A percentile compares a stretch with the other conserved stretches of the same genome.
Conservation (phyloP, 495 filamentous ascomycete genomes). For the Tuber magnatum region DNA sequence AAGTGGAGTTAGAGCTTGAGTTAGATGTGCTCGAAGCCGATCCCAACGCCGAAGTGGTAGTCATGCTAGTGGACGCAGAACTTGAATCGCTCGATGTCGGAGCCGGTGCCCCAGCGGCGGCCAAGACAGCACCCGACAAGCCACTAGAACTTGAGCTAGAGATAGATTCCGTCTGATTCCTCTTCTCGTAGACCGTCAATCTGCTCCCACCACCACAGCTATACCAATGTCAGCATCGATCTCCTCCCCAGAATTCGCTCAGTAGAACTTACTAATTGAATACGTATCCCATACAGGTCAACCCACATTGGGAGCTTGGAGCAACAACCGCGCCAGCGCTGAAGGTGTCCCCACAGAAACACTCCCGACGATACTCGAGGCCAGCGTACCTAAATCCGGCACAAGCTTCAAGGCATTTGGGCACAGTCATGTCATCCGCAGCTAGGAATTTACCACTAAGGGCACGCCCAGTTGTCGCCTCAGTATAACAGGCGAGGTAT, state of each 20-base stretch:
- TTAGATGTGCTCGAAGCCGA: conserved; percentile 5
- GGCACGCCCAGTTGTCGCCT: conserved; percentile 36
- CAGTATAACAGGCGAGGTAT: conserved; percentile 41
- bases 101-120: neutral
- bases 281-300: conserved; percentile 14
- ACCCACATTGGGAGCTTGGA: conserved; percentile 14
- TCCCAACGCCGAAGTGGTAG: neutral
- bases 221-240: conserved; percentile 4
- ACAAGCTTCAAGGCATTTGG: conserved; percentile 40
- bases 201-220: conserved; percentile 35
- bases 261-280: conserved; percentile 18
- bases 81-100: too few relatives aligned
- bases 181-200: conserved; percentile 21
- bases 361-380: conserved; percentile 37
- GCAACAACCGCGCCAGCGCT: conserved; percentile 11
- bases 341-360: conserved; percentile 24
- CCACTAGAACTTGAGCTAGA: neutral
- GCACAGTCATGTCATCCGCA: conserved; percentile 23
- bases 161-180: conserved; percentile 6
- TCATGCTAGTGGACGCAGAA: conserved; percentile 1
- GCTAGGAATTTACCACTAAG: conserved; percentile 24
- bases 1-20: neutral
- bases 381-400: conserved; percentile 42
- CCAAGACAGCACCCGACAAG: neutral
- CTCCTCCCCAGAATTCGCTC: neutral